Percentiles rank a stretch among this genome's conserved stretches.
Conservation (phyloP, 108 stramenopile species). For the Conticribra weissflogii region DNA sequence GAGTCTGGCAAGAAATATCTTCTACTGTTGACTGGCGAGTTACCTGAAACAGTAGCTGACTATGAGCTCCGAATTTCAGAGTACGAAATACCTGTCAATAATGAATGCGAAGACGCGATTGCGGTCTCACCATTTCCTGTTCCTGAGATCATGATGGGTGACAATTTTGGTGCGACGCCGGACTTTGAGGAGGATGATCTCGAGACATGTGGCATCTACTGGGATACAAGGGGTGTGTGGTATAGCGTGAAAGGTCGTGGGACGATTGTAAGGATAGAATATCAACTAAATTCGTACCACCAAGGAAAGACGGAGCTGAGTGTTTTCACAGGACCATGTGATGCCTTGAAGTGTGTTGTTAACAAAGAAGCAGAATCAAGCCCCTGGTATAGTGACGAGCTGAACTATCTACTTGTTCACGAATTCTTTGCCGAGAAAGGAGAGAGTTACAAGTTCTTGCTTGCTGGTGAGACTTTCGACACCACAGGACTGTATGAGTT, state of each 20-base stretch:
- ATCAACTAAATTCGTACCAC: constrained; percentile 1
- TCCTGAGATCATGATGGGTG: not conserved
- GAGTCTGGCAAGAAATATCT: constrained; percentile 2
- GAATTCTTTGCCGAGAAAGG: constrained; percentile 4
- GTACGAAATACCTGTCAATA: constrained; percentile 11
- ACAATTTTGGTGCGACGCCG: constrained; percentile 5
- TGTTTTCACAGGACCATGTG: constrained; percentile 9
- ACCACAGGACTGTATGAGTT: constrained; percentile 3
- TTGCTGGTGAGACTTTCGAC: constrained; percentile 5
- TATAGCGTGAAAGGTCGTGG: not conserved
- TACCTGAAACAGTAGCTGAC: not conserved
- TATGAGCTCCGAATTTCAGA: constrained; percentile 17
- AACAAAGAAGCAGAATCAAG: not conserved
- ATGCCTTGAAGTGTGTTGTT: not conserved
- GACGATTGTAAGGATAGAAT: constrained; percentile 5
- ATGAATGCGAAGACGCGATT: constrained; percentile 12
- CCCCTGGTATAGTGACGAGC: not conserved
- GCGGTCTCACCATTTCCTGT: not conserved
- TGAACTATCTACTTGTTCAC: not conserved
- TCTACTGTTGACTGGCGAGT: constrained; percentile 11
- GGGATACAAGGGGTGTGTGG: constrained; percentile 11
- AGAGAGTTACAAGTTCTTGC: not conserved
- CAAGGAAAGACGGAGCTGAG: constrained; percentile 9
- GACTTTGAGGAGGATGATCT: constrained; percentile 5
- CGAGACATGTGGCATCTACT: constrained; percentile 4